A percentile compares a stretch with the other conserved stretches of the same genome.
These are phyloP conservation scores for Trichoderma cornu-damae DNA, from an alignment of 2,329 filamentous ascomycete genomes.

Conservation along the genomic window DNA sequence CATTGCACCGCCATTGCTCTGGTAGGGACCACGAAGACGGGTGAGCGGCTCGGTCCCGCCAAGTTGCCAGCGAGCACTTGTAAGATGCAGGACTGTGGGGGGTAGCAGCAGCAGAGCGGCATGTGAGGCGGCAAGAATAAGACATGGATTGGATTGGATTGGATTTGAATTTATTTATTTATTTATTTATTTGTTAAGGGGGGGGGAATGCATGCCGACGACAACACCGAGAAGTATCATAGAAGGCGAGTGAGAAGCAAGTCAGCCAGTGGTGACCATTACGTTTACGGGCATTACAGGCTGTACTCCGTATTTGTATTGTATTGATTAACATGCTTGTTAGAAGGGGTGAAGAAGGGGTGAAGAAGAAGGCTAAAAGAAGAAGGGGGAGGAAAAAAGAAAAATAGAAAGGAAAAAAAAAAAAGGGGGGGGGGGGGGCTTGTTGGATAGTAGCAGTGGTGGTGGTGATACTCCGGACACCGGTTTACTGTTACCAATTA, in stretches of 20 bases:
- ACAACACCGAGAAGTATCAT: background rate
- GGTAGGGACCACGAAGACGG: background rate
- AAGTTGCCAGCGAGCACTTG: slow-evolving; percentile 9
- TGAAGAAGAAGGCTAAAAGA: background rate
- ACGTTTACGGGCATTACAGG: too few relatives aligned
- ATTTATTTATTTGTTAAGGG: too few relatives aligned
- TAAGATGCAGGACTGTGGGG: slow-evolving; percentile 11
- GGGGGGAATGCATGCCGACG: too few relatives aligned
- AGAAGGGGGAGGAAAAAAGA: background rate
- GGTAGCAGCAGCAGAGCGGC: background rate
- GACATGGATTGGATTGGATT: background rate
- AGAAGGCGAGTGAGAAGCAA: background rate
- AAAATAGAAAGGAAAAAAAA: background rate
- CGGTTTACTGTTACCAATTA: too few relatives aligned
- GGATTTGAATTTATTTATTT: too few relatives aligned
- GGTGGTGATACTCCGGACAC: too few relatives aligned
- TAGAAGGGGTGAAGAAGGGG: background rate
- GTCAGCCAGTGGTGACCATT: background rate
- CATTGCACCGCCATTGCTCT: background rate
- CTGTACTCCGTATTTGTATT: too few relatives aligned
- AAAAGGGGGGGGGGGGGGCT: background rate
- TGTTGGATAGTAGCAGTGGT: too few relatives aligned
- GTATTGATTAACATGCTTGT: too few relatives aligned
- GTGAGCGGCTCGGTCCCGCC: background rate
- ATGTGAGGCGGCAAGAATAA: slow-evolving; percentile 13